A percentile compares a stretch with the other conserved stretches of the same genome.
These are phyloP conservation scores for Groenewaldozyma salmanticensis DNA, from an alignment of 805 yeast species.

Conservation along the genomic window DNA sequence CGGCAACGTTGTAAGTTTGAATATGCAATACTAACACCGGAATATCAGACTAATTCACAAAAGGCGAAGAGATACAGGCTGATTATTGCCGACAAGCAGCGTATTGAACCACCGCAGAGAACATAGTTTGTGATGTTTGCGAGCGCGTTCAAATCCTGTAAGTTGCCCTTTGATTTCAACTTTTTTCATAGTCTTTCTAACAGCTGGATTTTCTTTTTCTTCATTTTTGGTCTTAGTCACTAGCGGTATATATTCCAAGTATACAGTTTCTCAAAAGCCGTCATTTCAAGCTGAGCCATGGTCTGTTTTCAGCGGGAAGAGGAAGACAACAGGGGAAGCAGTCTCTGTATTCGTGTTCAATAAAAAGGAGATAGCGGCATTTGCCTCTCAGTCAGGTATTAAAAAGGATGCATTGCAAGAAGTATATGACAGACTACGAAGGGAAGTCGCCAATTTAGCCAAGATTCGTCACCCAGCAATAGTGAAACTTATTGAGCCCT, in stretches of 20 bases:
- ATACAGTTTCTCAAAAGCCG: constrained; percentile 61
- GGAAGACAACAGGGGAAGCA: constrained; percentile 33
- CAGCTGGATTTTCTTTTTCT: not conserved
- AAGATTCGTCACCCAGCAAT: constrained; percentile 86
- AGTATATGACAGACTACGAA: constrained; percentile 51
- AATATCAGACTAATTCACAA: too few species aligned
- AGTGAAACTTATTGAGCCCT: constrained; percentile 72
- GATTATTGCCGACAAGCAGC: too few species aligned
- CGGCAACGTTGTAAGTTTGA: too few species aligned
- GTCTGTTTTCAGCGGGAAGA: constrained; percentile 79
- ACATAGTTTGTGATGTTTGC: constrained; percentile 13
- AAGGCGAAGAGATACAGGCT: too few species aligned
- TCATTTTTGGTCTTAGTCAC: constrained; percentile 8
- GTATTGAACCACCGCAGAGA: not conserved
- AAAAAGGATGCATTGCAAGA: constrained; percentile 47
- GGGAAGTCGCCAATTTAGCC: constrained; percentile 62
- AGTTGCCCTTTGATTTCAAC: constrained; percentile 3
- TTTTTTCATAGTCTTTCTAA: not conserved
- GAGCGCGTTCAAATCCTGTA: constrained; percentile 17
- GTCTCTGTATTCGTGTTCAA: constrained; percentile 85
- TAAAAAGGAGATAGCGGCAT: constrained; percentile 60
- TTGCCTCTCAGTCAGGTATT: constrained; percentile 41
- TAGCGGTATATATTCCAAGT: constrained; percentile 31
- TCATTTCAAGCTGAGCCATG: constrained; percentile 71
- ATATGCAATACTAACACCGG: too few species aligned